A percentile compares a stretch with the other conserved stretches of the same genome.
These are phyloP conservation scores for Xylaria sp. DNA, from an alignment of 2,329 filamentous ascomycete genomes.

Conservation along the genomic window DNA sequence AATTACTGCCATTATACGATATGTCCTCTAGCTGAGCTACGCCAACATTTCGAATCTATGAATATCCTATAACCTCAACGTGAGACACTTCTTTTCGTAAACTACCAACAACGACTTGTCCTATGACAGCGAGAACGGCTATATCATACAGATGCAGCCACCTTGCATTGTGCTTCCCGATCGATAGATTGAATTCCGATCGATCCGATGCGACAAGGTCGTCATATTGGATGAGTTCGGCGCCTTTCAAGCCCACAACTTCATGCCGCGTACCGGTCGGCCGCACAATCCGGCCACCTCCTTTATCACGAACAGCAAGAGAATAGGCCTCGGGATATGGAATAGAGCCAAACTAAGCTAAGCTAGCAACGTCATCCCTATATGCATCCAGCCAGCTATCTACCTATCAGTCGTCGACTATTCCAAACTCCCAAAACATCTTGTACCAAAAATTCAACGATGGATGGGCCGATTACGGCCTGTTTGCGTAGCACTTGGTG, in stretches of 20 bases:
- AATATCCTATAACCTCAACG: not conserved
- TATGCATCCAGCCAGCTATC: not conserved
- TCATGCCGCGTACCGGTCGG: conserved; percentile 24
- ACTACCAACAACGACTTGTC: not conserved
- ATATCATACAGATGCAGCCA: conserved; percentile 24
- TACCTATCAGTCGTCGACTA: not conserved
- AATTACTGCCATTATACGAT: not conserved
- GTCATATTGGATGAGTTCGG: conserved; percentile 1
- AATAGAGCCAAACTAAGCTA: not conserved
- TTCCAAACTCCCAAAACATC: not conserved
- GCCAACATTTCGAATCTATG: not conserved
- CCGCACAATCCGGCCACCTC: conserved; percentile 44
- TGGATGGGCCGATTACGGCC: conserved; percentile 1
- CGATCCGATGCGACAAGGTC: conserved; percentile 14
- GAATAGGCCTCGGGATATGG: conserved; percentile 17
- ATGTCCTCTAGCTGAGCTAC: not conserved
- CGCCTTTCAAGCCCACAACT: conserved; percentile 8
- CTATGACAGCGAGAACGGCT: not conserved
- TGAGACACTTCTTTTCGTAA: not conserved
- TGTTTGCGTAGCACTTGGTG: not conserved
- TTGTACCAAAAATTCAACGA: not conserved
- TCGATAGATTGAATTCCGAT: conserved; percentile 48
- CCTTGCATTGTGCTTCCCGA: conserved; percentile 42
- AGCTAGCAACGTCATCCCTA: not conserved
- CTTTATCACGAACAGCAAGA: conserved; percentile 26